Evolutionary conservation across 2,329 filamentous ascomycete genomes (phyloP).

Genomic region (Venturiaceae sp.): DNA sequence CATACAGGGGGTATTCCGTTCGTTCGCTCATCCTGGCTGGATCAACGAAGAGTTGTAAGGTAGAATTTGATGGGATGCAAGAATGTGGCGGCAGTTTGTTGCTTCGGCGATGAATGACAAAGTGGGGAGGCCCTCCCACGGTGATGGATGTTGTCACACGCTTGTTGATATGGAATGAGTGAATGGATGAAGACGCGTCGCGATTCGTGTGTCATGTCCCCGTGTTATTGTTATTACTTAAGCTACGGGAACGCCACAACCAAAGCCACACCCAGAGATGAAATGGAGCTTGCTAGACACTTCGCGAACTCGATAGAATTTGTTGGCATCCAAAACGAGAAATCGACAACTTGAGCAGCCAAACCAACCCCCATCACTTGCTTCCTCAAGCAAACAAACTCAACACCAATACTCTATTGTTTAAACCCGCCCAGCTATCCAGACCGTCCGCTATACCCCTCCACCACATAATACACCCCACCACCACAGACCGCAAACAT

Average conservation of each 20-base stretch:
- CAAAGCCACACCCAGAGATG: not conserved
- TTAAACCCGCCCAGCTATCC: not conserved
- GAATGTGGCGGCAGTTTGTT: too few relatives aligned
- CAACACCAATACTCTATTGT: not conserved
- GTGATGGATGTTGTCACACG: too few relatives aligned
- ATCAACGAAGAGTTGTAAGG: not conserved
- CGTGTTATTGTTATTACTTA: too few relatives aligned
- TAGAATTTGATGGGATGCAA: too few relatives aligned
- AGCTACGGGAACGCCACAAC: too few relatives aligned
- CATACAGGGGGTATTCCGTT: slow-evolving; percentile 33
- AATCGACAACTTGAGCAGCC: not conserved
- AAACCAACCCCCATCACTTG: not conserved
- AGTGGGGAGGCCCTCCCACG: too few relatives aligned
- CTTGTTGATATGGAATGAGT: too few relatives aligned
- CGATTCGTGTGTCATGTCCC: too few relatives aligned
- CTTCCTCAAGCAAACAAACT: not conserved
- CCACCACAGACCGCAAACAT: slow-evolving; percentile 28
- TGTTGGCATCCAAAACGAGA: not conserved
- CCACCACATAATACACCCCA: not conserved
- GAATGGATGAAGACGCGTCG: too few relatives aligned
- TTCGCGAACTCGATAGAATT: not conserved
- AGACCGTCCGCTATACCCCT: not conserved
- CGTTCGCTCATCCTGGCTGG: not conserved
- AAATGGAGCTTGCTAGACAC: not conserved
- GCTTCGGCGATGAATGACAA: too few relatives aligned